A percentile compares a stretch with the other conserved stretches of the same genome.
Conservation (phyloP, 2,329 filamentous ascomycete genomes). For the Diaporthe capsici region DNA sequence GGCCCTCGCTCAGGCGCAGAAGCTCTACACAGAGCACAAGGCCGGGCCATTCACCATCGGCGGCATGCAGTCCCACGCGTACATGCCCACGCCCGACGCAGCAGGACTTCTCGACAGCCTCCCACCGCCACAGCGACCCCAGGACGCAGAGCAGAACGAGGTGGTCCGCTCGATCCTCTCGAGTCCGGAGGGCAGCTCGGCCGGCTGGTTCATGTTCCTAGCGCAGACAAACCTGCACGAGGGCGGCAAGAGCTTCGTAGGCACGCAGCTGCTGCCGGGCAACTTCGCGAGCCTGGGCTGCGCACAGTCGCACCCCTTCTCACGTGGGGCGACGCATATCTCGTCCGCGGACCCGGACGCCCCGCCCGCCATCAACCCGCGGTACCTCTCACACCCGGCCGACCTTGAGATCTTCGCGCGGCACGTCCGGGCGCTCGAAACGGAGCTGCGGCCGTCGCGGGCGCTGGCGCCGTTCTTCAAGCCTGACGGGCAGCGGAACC, state of each 20-base stretch:
- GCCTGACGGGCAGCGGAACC: constrained; percentile 52
- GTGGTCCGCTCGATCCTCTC: constrained; percentile 43
- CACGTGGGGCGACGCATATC: constrained; percentile 68
- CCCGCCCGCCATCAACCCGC: constrained; percentile 63
- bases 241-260: constrained; percentile 42
- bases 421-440: constrained; percentile 51
- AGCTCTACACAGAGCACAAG: constrained; percentile 43
- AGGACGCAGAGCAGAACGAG: constrained; percentile 39
- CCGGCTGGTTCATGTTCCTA: constrained; percentile 46
- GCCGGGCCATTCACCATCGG: constrained; percentile 45
- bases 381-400: constrained; percentile 64
- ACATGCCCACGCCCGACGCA: constrained; percentile 43
- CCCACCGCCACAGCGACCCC: constrained; percentile 13
- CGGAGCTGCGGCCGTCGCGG: constrained; percentile 43
- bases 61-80: constrained; percentile 45
- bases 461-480: constrained; percentile 51
- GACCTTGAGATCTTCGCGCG: constrained; percentile 62
- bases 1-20: constrained; percentile 37
- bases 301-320: constrained; percentile 60
- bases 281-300: constrained; percentile 44
- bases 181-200: constrained; percentile 41
- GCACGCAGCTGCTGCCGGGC: constrained; percentile 40
- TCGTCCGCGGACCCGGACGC: constrained; percentile 56
- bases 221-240: constrained; percentile 46
- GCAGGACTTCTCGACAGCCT: constrained; percentile 38